Evolutionary conservation across 768 basidiomycete species (phyloP).

Genomic region (Mycena latifolia): DNA sequence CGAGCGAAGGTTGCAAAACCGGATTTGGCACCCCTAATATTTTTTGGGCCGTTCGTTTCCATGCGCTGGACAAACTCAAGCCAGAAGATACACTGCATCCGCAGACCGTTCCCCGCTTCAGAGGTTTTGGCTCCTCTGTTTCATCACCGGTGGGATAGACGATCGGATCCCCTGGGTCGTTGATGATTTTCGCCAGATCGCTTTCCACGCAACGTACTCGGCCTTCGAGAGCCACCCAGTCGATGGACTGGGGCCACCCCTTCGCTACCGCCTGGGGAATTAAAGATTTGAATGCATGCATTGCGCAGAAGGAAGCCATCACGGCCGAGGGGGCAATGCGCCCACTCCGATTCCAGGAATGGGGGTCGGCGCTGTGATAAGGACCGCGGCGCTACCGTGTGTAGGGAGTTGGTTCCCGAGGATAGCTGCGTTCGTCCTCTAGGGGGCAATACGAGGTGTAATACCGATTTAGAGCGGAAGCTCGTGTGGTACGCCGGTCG

Average conservation of each 20-base stretch:
- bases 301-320: slow-evolving; percentile 78
- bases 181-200: slow-evolving; percentile 62
- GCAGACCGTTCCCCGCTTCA: slow-evolving; percentile 43
- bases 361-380: too few species aligned
- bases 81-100: slow-evolving; percentile 73
- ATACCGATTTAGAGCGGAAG: too few species aligned
- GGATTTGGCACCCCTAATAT: slow-evolving; percentile 73
- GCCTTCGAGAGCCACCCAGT: slow-evolving; percentile 66
- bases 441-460: too few species aligned
- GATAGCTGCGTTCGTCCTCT: too few species aligned
- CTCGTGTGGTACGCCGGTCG: too few species aligned
- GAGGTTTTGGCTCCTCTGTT: too few species aligned
- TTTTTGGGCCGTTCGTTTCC: slow-evolving; percentile 72
- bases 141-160: too few species aligned
- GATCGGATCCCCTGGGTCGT: slow-evolving; percentile 52
- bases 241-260: slow-evolving; percentile 83
- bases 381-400: too few species aligned
- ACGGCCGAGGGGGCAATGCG: slow-evolving; percentile 63
- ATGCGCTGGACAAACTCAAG: slow-evolving; percentile 71
- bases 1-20: slow-evolving; percentile 86
- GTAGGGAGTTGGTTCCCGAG: too few species aligned
- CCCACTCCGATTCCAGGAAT: slow-evolving; percentile 58
- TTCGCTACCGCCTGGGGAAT: slow-evolving; percentile 76
- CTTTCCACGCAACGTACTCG: slow-evolving; percentile 66
- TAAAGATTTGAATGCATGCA: slow-evolving; percentile 82